Evolutionary conservation across 129 eudicot genomes (phyloP).

Genomic region (Tagetes patula): DNA sequence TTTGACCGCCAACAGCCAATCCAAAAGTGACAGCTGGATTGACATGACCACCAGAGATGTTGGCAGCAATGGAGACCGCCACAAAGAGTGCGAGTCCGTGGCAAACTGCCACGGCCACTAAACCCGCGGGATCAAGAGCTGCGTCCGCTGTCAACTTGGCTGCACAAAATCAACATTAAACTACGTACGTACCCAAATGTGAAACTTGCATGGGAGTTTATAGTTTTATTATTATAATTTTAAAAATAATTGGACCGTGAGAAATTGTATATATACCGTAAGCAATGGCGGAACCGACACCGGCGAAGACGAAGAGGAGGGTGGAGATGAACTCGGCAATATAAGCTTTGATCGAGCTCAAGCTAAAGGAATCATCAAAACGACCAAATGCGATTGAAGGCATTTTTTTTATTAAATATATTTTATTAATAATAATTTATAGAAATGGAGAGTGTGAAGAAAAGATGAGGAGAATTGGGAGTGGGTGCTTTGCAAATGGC

Average conservation of each 20-base stretch:
- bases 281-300: slow-evolving; percentile 88
- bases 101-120: slow-evolving; percentile 55
- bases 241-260: neutral
- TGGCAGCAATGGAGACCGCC: slow-evolving; percentile 62
- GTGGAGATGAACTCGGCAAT: slow-evolving; percentile 86
- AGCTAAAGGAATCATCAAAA: slow-evolving; percentile 59
- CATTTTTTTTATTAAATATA: slow-evolving; percentile 39
- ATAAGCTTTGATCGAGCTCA: slow-evolving; percentile 56
- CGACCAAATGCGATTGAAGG: slow-evolving; percentile 62
- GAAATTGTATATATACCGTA: slow-evolving; percentile 45
- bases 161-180: slow-evolving; percentile 17
- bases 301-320: slow-evolving; percentile 82
- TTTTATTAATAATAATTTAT: neutral
- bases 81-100: slow-evolving; percentile 69
- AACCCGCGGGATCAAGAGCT: slow-evolving; percentile 53
- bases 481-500: slow-evolving; percentile 32
- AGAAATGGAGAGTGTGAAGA: slow-evolving; percentile 22
- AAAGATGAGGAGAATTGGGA: slow-evolving; percentile 33
- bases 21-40: slow-evolving; percentile 73
- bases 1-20: slow-evolving; percentile 66
- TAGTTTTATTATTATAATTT: neutral
- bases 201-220: neutral
- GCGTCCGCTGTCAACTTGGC: slow-evolving; percentile 52
- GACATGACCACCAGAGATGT: slow-evolving; percentile 62
- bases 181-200: neutral